Percentiles rank a stretch among this genome's conserved stretches.
phyloP scores from a whole-genome alignment of 179 eudicot species.

The Gypsophila paniculata region DNA sequence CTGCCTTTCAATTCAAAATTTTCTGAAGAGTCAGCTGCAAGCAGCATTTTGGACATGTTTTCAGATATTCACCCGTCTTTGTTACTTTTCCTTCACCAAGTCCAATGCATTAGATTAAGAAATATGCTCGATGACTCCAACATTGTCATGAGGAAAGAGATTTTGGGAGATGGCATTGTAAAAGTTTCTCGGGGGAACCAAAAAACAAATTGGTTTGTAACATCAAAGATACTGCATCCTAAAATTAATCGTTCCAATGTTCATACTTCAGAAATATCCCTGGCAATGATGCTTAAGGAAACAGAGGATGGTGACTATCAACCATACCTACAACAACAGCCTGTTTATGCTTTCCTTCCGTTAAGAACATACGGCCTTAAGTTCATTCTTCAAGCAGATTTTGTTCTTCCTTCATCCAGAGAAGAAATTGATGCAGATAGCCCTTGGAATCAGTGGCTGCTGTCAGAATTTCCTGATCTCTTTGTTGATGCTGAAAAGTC shows the following conservation, averaged over 20 bases:
- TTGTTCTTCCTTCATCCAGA: conserved; percentile 87
- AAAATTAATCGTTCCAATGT: conserved; percentile 53
- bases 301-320: conserved; percentile 43
- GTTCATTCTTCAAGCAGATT: conserved; percentile 87
- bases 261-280: conserved; percentile 61
- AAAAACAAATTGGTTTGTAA: conserved; percentile 68
- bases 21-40: conserved; percentile 37
- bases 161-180: conserved; percentile 62
- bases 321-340: conserved; percentile 65
- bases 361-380: conserved; percentile 76
- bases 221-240: conserved; percentile 49
- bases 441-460: conserved; percentile 88
- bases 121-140: conserved; percentile 39
- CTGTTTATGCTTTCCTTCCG: conserved; percentile 87
- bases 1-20: conserved; percentile 66
- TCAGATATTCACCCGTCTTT: conserved; percentile 83
- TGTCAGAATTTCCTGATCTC: conserved; percentile 68
- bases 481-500: conserved; percentile 58
- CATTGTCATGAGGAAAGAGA: conserved; percentile 63
- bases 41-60: conserved; percentile 56
- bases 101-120: conserved; percentile 47
- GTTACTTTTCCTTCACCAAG: conserved; percentile 80
- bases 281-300: conserved; percentile 70
- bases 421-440: conserved; percentile 87
- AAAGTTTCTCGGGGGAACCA: conserved; percentile 58